Evolutionary conservation across 2,329 filamentous ascomycete genomes (phyloP).

Genomic region (Botrytis medusae): DNA sequence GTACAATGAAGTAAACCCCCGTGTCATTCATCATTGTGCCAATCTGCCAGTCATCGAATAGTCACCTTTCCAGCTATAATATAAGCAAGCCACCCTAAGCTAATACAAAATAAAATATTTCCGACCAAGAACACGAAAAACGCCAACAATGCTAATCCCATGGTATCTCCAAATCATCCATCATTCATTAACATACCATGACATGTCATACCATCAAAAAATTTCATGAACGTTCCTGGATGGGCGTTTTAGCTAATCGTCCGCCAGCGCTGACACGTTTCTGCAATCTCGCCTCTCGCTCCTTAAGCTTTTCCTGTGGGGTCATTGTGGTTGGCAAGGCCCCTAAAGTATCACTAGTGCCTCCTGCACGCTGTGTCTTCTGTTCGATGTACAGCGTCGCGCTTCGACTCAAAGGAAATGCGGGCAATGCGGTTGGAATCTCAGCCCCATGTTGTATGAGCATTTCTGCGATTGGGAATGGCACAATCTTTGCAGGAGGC

Average conservation of each 20-base stretch:
- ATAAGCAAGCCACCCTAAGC: slow-evolving; percentile 10
- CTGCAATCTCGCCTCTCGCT: slow-evolving; percentile 68
- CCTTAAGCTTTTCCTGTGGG: slow-evolving; percentile 54
- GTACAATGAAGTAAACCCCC: background rate
- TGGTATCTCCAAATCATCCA: slow-evolving; percentile 39
- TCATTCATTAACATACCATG: slow-evolving; percentile 33
- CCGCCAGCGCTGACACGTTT: slow-evolving; percentile 79
- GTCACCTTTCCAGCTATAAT: background rate
- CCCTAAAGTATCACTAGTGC: slow-evolving; percentile 55
- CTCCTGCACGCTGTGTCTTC: slow-evolving; percentile 55
- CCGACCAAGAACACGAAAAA: slow-evolving; percentile 25
- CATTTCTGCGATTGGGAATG: slow-evolving; percentile 88
- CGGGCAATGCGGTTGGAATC: slow-evolving; percentile 71
- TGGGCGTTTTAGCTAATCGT: slow-evolving; percentile 54
- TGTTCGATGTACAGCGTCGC: slow-evolving; percentile 85
- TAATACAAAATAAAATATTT: slow-evolving; percentile 20
- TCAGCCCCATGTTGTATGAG: slow-evolving; percentile 92
- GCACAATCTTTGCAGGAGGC: slow-evolving; percentile 50
- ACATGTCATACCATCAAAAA: slow-evolving; percentile 6
- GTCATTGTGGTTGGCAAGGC: slow-evolving; percentile 56
- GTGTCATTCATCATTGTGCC: background rate
- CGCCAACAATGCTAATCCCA: slow-evolving; percentile 38
- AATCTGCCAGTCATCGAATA: background rate
- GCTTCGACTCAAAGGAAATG: slow-evolving; percentile 78
- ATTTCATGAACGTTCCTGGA: slow-evolving; percentile 36